Conservation (phyloP, 805 yeast species). For the Cyberlindnera maclurae region DNA sequence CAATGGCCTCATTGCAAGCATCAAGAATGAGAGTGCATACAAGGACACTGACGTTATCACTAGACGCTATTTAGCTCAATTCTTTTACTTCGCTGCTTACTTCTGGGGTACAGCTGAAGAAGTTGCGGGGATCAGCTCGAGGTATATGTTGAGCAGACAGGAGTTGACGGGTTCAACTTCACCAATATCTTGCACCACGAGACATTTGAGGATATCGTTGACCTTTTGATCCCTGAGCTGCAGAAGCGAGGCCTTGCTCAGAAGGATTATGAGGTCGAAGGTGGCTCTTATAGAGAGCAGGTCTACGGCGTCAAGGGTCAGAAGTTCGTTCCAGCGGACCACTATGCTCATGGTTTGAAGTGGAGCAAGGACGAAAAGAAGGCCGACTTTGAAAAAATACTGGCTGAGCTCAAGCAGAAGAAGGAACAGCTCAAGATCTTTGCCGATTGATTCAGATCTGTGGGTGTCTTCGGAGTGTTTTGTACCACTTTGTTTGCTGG, state of each 20-base stretch:
- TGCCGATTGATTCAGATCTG: constrained; percentile 4
- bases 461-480: too few relatives aligned
- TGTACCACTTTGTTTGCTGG: too few relatives aligned
- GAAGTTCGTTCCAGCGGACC: constrained; percentile 17
- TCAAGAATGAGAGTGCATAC: constrained; percentile 19
- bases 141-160: constrained; percentile 32
- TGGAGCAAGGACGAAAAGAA: constrained; percentile 24
- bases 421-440: constrained; percentile 9
- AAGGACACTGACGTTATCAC: constrained; percentile 21
- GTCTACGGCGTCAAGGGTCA: constrained; percentile 20
- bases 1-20: constrained; percentile 23
- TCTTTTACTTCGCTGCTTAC: constrained; percentile 18
- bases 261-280: constrained; percentile 20
- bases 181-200: constrained; percentile 32
- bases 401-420: constrained; percentile 8
- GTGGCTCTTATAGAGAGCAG: constrained; percentile 32
- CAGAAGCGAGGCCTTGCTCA: constrained; percentile 30
- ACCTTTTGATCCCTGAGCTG: constrained; percentile 31
- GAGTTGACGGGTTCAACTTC: constrained; percentile 37
- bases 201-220: constrained; percentile 33
- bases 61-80: constrained; percentile 24
- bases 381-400: constrained; percentile 24
- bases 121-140: constrained; percentile 36
- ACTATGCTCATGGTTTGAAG: constrained; percentile 18
- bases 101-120: constrained; percentile 28